Percentiles rank a stretch among this genome's conserved stretches.
These are phyloP conservation scores for Penicillium sp. DNA, from an alignment of 2,329 filamentous ascomycete genomes.

Conservation along the genomic window DNA sequence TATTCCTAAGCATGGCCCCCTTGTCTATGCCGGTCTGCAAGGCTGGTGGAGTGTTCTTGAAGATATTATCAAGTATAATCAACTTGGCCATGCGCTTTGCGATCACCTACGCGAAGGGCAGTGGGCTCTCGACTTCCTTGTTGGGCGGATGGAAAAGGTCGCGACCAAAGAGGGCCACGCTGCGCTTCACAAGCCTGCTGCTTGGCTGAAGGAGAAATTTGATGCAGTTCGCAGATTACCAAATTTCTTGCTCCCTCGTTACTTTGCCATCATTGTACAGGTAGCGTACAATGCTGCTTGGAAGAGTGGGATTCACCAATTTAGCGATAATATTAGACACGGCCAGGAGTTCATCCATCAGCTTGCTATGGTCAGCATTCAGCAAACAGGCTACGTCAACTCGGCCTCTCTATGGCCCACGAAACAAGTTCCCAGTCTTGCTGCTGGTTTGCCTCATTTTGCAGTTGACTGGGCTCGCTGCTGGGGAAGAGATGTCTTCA, in stretches of 20 bases:
- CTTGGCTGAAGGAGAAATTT: conserved; percentile 83
- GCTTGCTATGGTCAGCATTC: conserved; percentile 86
- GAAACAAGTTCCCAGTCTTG: conserved; percentile 81
- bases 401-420: conserved; percentile 89
- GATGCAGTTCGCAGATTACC: conserved; percentile 84
- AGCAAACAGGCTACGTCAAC: conserved; percentile 86
- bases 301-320: conserved; percentile 75
- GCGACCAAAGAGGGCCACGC: conserved; percentile 66
- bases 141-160: conserved; percentile 75
- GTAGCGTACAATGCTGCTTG: conserved; percentile 86
- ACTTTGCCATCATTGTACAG: conserved; percentile 87
- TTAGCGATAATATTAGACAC: conserved; percentile 74
- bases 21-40: conserved; percentile 95
- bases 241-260: conserved; percentile 86
- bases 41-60: conserved; percentile 96
- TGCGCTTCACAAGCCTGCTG: conserved; percentile 66
- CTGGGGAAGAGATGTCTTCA: conserved; percentile 97
- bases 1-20: conserved; percentile 79
- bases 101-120: conserved; percentile 89
- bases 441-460: conserved; percentile 93
- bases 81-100: conserved; percentile 90
- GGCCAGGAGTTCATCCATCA: conserved; percentile 90
- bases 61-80: conserved; percentile 82
- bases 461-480: conserved; percentile 91
- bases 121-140: conserved; percentile 90